phyloP scores from a whole-genome alignment of 2,329 filamentous ascomycete genomes.

The Penicillium sp. region DNA sequence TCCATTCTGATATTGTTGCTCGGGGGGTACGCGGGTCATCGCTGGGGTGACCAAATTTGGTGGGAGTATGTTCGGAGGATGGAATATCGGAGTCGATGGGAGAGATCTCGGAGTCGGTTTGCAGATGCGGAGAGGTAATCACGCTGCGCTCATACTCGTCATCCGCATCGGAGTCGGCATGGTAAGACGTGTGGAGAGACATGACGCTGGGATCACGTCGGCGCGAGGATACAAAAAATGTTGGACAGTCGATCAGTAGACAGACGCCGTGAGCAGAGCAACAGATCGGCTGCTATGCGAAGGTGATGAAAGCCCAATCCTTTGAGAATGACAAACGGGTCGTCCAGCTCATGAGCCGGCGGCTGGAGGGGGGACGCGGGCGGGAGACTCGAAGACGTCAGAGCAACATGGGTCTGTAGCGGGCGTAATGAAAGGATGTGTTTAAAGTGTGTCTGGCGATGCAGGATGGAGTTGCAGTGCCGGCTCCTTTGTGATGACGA shows the following conservation, averaged over 20 bases:
- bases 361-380: too few relatives aligned
- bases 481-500: too few relatives aligned
- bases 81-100: constrained; percentile 58
- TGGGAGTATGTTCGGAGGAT: constrained; percentile 62
- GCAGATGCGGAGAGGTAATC: constrained; percentile 56
- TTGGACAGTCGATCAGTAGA: neutral
- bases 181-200: constrained; percentile 51
- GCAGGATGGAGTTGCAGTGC: too few relatives aligned
- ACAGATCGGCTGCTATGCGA: too few relatives aligned
- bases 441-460: too few relatives aligned
- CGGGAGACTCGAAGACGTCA: too few relatives aligned
- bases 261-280: neutral
- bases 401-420: too few relatives aligned
- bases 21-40: constrained; percentile 55
- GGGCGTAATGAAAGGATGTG: too few relatives aligned
- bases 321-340: too few relatives aligned
- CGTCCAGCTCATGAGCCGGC: too few relatives aligned
- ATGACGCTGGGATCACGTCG: constrained; percentile 29
- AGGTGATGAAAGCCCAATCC: too few relatives aligned
- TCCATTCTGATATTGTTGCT: constrained; percentile 60
- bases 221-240: constrained; percentile 1
- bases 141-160: constrained; percentile 63
- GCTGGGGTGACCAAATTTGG: constrained; percentile 54
- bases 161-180: constrained; percentile 63
- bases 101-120: constrained; percentile 56